Conservation (phyloP, 345 rosid genomes). For the Boechera retrofracta region DNA sequence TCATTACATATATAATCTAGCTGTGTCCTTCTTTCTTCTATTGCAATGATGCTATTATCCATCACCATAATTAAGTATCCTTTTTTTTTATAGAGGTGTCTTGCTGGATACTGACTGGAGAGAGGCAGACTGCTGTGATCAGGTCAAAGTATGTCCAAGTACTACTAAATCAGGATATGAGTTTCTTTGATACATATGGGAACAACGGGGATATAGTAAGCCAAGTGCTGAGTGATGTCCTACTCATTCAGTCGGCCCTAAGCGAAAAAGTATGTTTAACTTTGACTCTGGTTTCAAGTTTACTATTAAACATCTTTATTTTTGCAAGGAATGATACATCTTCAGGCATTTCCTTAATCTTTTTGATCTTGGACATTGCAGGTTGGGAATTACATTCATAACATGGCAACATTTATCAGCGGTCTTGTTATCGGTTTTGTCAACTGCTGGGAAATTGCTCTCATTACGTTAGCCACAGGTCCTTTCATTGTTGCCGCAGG, state of each 20-base stretch:
- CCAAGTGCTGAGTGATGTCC: slow-evolving; percentile 97
- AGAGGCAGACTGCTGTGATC: slow-evolving; percentile 98
- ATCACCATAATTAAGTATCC: slow-evolving; percentile 44
- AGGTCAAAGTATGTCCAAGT: slow-evolving; percentile 96
- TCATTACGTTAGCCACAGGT: slow-evolving; percentile 92
- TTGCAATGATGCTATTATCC: slow-evolving; percentile 30
- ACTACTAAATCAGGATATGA: slow-evolving; percentile 96
- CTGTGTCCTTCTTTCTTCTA: slow-evolving; percentile 15
- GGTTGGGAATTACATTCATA: slow-evolving; percentile 99
- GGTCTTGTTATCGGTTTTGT: slow-evolving; percentile 88
- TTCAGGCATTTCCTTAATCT: slow-evolving; percentile 23
- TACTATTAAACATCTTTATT: slow-evolving; percentile 18
- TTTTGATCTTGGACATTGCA: slow-evolving; percentile 45
- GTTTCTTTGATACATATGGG: slow-evolving; percentile 98
- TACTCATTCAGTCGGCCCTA: slow-evolving; percentile 98
- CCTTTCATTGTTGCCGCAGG: slow-evolving; percentile 99
- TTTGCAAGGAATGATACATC: slow-evolving; percentile 28
- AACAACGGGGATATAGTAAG: slow-evolving; percentile 99
- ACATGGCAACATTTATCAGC: slow-evolving; percentile 97
- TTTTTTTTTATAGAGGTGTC: slow-evolving; percentile 87
- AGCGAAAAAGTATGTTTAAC: slow-evolving; percentile 81
- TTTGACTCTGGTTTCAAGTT: slow-evolving; percentile 38
- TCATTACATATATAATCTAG: neutral
- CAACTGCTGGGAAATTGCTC: slow-evolving; percentile 98
- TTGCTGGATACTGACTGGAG: slow-evolving; percentile 99